Conservation (phyloP, 345 rosid genomes). For the Mangifera indica region DNA sequence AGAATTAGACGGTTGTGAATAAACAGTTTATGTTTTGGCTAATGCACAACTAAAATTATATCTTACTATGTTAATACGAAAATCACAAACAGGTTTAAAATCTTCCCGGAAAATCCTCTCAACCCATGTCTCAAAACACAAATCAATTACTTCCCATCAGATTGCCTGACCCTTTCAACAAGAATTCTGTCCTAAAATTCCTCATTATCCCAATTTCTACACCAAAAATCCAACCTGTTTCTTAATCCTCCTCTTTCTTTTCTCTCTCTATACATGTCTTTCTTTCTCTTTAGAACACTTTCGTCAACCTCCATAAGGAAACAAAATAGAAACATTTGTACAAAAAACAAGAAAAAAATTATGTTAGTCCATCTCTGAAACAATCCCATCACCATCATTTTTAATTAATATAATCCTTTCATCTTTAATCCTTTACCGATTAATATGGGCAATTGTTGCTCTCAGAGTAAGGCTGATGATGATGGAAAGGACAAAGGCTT, state of each 20-base stretch:
- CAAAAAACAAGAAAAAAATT: background rate
- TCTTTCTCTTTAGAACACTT: slow-evolving; percentile 9
- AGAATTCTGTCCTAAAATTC: slow-evolving; percentile 28
- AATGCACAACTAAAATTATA: background rate
- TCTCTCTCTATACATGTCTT: slow-evolving; percentile 18
- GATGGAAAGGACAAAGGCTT: slow-evolving; percentile 29
- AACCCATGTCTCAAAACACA: slow-evolving; percentile 15
- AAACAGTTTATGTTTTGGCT: background rate
- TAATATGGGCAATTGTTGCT: slow-evolving; percentile 70
- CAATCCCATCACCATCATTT: slow-evolving; percentile 2
- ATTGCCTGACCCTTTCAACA: slow-evolving; percentile 18
- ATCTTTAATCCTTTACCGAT: slow-evolving; percentile 4
- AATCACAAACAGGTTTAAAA: background rate
- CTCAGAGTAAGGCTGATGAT: slow-evolving; percentile 35
- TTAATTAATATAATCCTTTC: background rate
- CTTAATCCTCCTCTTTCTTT: background rate
- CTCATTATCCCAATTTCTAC: slow-evolving; percentile 27
- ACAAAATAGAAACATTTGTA: background rate
- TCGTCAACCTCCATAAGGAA: slow-evolving; percentile 14
- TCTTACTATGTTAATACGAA: background rate
- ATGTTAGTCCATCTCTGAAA: slow-evolving; percentile 20
- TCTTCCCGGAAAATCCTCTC: slow-evolving; percentile 30
- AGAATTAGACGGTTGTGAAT: too few relatives aligned
- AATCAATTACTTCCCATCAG: background rate
- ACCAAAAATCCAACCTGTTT: slow-evolving; percentile 28